Base-by-base conservation (phyloP, 208 protist genomes). In the Trypanosoma brucei region DNA sequence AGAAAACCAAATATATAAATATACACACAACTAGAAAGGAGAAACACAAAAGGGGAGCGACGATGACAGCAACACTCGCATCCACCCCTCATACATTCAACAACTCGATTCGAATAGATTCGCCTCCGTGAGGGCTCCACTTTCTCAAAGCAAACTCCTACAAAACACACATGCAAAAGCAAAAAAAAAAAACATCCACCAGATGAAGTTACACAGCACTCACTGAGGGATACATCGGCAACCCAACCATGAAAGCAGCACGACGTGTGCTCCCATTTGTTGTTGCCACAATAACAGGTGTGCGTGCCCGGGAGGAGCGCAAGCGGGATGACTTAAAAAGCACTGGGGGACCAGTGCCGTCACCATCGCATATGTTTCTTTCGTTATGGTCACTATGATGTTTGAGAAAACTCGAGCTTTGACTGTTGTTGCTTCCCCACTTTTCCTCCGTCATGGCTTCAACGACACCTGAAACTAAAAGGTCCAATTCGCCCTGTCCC, bases 201-300 rank as follows among this genome's bases (percentile, higher is more conserved):
- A 22, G 22, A 22, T 22, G 22, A 55, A 55, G 50, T 14, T 76
- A 76, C 37, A 22, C 60, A 40, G 50, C 54, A 54, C 30, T 60
- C 9, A 71, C 64, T 3, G 86, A 78, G 35, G 86, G 86, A 65
- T 83, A 81, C 78, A 88, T 85, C 14, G 66, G 40, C 45, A 88
- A 51, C 5, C 83, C 86, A 37, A 86, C 56, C 46, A 76, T 78
- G 53, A 84, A 89, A 44, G 86, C 79, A 4, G 62, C 62, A 13
- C 64, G 35, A 30, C 86, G 75, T 7, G 83, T 88, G n/a, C 2
- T 31, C 33, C 72, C 67, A 53, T 54, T 72, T 7, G 81, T 85
- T 33, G 86, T 92, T 6, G 86, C 83, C 35, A 92, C 52, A 37
- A 92, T 44, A 8, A 83, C 59, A 13, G 76, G 84, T 33, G 69